Base-by-base conservation (phyloP, 208 protist species). In the Trypanosoma conorhini region DNA sequence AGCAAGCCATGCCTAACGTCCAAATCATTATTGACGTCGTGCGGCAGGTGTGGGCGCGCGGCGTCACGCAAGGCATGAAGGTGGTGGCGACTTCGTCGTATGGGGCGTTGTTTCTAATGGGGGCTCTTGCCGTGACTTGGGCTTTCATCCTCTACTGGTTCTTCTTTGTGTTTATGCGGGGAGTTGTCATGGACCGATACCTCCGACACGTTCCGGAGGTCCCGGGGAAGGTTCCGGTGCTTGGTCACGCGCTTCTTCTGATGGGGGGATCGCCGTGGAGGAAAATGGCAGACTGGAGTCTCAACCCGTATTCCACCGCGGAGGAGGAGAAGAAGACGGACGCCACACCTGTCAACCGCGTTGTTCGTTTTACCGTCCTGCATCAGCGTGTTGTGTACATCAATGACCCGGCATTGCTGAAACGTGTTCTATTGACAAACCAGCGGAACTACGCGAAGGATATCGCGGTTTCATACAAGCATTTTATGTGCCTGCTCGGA, bases 401-500 rank as follows among this genome's bases (percentile, higher is more conserved):
- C 52, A 94, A 94, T 63, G 77, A 95, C 35, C 92, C 92, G 5
- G 65, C 74, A 26, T 77, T 97, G 33, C 62, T 97, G 30, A 89
- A 88, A 55, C 92, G 89, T 22, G 87, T 97, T 17, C 81, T 97
- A 0, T 67, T 89, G 51, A 93, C 88, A n/a, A 81, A 94, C 58
- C 89, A 94, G 77, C 82, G 88, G 50, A 92, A 88, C 69, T 97
- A 97, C 76, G 68, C 73, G 61, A 97, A 97, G 73, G 92, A 87
- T 58, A 77, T 93, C 51, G 83, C 75, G 12, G 82, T 79, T 21
- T 87, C 88, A 19, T 97, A 97, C 80, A 94, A 92, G 62, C 89
- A 93, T 62, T 97, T 97, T 67, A 82, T 97, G 81, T 94, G 88
- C 59, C 74, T 95, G 8, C 88, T 97, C 60, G 92, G 92, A 44